These are phyloP conservation scores for Elsinoe batatas DNA, from an alignment of 2,329 filamentous ascomycete species.

Conservation along the genomic window DNA sequence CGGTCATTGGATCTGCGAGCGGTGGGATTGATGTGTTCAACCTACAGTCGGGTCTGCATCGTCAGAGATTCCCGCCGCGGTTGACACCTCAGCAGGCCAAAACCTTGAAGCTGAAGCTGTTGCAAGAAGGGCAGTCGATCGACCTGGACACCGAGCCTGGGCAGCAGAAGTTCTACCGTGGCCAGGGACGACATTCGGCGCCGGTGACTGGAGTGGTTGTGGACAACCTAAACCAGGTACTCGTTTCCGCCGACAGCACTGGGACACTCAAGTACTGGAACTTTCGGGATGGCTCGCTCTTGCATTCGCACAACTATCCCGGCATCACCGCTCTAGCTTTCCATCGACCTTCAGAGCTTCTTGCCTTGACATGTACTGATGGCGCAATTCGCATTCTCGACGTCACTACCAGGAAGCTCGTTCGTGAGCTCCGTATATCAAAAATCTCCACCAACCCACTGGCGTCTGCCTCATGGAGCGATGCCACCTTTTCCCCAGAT, in stretches of 20 bases:
- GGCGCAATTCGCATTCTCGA: constrained; percentile 81
- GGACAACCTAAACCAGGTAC: constrained; percentile 75
- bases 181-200: constrained; percentile 65
- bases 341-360: constrained; percentile 70
- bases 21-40: constrained; percentile 94
- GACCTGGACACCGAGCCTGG: constrained; percentile 27
- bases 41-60: constrained; percentile 80
- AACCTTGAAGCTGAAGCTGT: constrained; percentile 55
- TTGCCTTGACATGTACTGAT: constrained; percentile 84
- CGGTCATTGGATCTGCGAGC: constrained; percentile 71
- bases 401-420: constrained; percentile 77
- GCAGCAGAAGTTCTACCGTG: constrained; percentile 34
- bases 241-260: constrained; percentile 81
- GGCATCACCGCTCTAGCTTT: constrained; percentile 70
- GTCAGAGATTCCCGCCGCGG: constrained; percentile 75
- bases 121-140: constrained; percentile 35
- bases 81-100: constrained; percentile 70
- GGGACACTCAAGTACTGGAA: constrained; percentile 98
- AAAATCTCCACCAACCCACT: constrained; percentile 20
- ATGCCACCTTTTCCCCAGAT: constrained; percentile 68
- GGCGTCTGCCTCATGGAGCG: constrained; percentile 22
- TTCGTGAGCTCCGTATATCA: constrained; percentile 86
- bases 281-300: constrained; percentile 69
- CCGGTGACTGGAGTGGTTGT: constrained; percentile 78
- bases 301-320: constrained; percentile 78